A percentile compares a stretch with the other conserved stretches of the same genome.
Conservation (phyloP, 2,329 filamentous ascomycete species). For the Fusarium devonianum region DNA sequence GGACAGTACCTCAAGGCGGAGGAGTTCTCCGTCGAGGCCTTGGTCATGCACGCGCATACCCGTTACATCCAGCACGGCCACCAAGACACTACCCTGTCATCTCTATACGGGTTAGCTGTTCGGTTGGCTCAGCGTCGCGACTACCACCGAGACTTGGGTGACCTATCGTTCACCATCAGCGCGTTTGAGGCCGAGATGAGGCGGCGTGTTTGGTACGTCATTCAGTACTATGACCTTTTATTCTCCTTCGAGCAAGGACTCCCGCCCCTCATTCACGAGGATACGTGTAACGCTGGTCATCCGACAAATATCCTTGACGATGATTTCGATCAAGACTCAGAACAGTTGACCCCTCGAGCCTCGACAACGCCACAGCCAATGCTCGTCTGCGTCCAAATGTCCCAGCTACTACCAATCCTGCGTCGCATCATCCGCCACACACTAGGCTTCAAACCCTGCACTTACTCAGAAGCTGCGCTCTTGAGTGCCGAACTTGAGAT, state of each 20-base stretch:
- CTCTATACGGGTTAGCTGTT: background rate
- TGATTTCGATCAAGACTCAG: conserved; percentile 13
- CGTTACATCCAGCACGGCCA: background rate
- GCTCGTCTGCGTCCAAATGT: conserved; percentile 11
- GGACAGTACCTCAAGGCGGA: conserved; percentile 2
- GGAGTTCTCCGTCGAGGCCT: conserved; percentile 16
- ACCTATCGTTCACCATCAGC: background rate
- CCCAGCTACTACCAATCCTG: conserved; percentile 7
- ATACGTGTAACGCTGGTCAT: background rate
- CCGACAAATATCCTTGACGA: conserved; percentile 13
- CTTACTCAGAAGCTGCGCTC: background rate
- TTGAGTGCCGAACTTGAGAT: background rate
- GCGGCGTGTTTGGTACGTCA: conserved; percentile 14
- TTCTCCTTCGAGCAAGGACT: conserved; percentile 19
- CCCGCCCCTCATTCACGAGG: conserved; percentile 6
- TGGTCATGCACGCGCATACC: conserved; percentile 16
- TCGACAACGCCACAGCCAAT: background rate
- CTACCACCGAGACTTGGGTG: conserved; percentile 5
- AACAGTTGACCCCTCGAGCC: background rate
- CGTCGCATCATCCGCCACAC: conserved; percentile 15
- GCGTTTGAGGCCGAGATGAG: conserved; percentile 24
- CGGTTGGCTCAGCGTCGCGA: conserved; percentile 11
- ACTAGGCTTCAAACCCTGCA: conserved; percentile 3
- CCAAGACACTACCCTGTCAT: background rate
- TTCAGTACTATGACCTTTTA: conserved; percentile 20